These are phyloP conservation scores for Aspergillus nomiae DNA, from an alignment of 2,329 filamentous ascomycete species.

Conservation along the genomic window DNA sequence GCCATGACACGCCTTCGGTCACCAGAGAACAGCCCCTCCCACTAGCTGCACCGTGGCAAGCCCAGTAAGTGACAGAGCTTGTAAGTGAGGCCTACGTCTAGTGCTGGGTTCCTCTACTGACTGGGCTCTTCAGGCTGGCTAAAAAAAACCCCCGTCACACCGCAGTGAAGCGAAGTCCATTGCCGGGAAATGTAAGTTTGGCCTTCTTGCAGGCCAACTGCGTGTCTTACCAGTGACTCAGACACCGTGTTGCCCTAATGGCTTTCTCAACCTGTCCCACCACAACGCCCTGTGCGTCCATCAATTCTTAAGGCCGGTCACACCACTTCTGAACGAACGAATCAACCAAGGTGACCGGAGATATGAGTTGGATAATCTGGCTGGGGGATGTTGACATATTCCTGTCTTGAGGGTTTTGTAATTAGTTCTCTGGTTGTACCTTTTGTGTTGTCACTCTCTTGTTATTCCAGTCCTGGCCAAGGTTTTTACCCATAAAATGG, in stretches of 20 bases:
- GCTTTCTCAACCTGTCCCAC: neutral
- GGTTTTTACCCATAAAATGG: constrained; percentile 18
- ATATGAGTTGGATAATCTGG: neutral
- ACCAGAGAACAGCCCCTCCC: neutral
- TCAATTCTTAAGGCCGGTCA: neutral
- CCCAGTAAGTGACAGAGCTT: constrained; percentile 23
- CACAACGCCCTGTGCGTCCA: neutral
- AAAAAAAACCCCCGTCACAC: constrained; percentile 2
- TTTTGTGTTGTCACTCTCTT: neutral
- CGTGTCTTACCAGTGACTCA: neutral
- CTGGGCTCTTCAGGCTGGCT: constrained; percentile 7
- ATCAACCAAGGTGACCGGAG: neutral
- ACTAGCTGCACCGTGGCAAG: constrained; percentile 11
- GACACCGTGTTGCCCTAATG: neutral
- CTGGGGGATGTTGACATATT: neutral
- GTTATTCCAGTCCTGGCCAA: constrained; percentile 13
- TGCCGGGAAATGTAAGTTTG: constrained; percentile 2
- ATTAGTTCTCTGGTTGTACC: neutral
- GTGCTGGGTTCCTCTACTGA: neutral
- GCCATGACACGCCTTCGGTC: neutral
- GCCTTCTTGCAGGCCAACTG: neutral
- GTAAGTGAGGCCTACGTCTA: neutral
- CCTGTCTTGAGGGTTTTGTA: neutral
- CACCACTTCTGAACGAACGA: neutral
- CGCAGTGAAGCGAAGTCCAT: constrained; percentile 9